Percentiles rank a stretch among this genome's conserved stretches.
Evolutionary conservation across 768 basidiomycete genomes (phyloP).

Genomic region (Pleurotus giganteus): DNA sequence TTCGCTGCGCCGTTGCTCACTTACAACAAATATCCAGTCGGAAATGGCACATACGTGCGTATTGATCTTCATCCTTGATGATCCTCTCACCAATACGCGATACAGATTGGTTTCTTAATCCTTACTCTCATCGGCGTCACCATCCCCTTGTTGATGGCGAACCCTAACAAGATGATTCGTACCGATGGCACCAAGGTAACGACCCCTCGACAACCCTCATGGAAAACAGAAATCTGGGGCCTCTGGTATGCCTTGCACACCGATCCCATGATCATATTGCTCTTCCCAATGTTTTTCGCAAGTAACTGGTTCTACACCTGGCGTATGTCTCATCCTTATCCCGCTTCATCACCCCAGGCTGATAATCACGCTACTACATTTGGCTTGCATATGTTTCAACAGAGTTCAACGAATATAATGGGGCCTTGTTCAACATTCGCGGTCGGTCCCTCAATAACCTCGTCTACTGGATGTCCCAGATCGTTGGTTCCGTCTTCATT

Average conservation of each 20-base stretch:
- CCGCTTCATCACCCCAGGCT: not conserved
- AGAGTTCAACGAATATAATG: constrained; percentile 83
- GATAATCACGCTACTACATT: not conserved
- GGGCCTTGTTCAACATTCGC: constrained; percentile 77
- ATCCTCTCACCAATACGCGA: not conserved
- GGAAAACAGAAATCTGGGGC: constrained; percentile 72
- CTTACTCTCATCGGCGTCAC: constrained; percentile 67
- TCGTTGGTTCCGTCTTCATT: constrained; percentile 70
- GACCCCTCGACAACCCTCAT: constrained; percentile 65
- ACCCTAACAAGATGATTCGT: constrained; percentile 71
- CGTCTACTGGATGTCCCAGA: constrained; percentile 79
- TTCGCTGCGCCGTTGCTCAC: not conserved
- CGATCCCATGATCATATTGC: constrained; percentile 69
- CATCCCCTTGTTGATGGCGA: constrained; percentile 68
- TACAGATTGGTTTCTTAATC: constrained; percentile 73
- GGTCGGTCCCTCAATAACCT: constrained; percentile 75
- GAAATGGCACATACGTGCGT: constrained; percentile 73
- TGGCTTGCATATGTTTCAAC: constrained; percentile 1
- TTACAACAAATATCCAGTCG: constrained; percentile 35
- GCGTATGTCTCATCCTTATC: constrained; percentile 46
- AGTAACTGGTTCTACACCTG: constrained; percentile 87
- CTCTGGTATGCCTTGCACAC: constrained; percentile 65
- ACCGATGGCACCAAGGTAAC: constrained; percentile 71
- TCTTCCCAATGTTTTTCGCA: constrained; percentile 86
- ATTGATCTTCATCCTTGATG: not conserved